A percentile compares a stretch with the other conserved stretches of the same genome.
Conservation (phyloP, 2,329 filamentous ascomycete genomes). For the Aureobasidium sp. region DNA sequence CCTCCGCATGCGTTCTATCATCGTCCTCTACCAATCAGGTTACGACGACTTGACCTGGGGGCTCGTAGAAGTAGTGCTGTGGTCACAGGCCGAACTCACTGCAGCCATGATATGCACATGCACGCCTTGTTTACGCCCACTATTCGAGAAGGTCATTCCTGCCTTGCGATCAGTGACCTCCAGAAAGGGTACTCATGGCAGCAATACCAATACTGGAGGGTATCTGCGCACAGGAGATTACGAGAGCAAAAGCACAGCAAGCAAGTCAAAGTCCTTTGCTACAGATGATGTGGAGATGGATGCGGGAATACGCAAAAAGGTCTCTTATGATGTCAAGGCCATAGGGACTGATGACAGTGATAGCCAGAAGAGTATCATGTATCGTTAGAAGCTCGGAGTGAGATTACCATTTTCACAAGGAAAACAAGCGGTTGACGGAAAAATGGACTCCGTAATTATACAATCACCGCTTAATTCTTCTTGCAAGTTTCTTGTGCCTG, state of each 20-base stretch:
- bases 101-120: slow-evolving; percentile 19
- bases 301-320: not conserved
- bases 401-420: no score
- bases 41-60: slow-evolving; percentile 14
- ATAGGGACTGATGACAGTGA: slow-evolving; percentile 5
- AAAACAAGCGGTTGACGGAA: no score
- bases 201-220: not conserved
- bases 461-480: no score
- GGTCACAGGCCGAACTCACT: slow-evolving; percentile 14
- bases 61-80: slow-evolving; percentile 11
- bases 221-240: slow-evolving; percentile 2
- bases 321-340: slow-evolving; percentile 3
- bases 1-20: slow-evolving; percentile 17
- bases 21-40: slow-evolving; percentile 4
- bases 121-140: slow-evolving; percentile 15
- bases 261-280: not conserved
- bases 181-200: not conserved
- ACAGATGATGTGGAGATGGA: slow-evolving; percentile 1
- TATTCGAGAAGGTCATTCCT: slow-evolving; percentile 14
- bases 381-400: not conserved
- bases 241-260: not conserved
- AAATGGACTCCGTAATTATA: no score
- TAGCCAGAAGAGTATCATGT: slow-evolving; percentile 13
- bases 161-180: not conserved
- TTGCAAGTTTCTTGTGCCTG: no score